Conservation (phyloP, 306 rosid species). For the Albizia julibrissin region DNA sequence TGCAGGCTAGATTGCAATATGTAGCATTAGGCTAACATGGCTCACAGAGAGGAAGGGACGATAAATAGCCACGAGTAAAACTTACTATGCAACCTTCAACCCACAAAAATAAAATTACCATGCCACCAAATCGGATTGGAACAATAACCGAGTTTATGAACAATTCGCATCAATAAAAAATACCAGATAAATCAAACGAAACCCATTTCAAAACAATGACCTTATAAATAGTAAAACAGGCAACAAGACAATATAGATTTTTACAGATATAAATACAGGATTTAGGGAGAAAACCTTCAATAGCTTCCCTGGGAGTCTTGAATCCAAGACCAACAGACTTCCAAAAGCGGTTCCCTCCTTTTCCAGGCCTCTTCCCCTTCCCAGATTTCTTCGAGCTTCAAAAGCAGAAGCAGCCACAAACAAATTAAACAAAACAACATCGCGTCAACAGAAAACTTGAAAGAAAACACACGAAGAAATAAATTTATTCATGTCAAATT, state of each 20-base stretch:
- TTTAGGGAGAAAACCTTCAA: constrained; percentile 49
- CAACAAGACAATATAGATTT: background rate
- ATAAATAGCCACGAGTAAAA: background rate
- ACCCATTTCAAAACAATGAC: background rate
- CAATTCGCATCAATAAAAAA: background rate
- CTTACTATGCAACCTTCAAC: background rate
- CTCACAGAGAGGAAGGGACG: background rate
- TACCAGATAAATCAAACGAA: background rate
- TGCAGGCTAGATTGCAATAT: background rate
- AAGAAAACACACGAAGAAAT: background rate
- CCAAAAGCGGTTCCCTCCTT: constrained; percentile 81
- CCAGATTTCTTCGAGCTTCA: constrained; percentile 70
- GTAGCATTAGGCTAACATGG: background rate
- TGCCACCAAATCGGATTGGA: background rate
- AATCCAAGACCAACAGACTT: constrained; percentile 81
- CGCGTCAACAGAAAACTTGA: background rate
- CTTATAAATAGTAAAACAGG: background rate
- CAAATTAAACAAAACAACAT: background rate
- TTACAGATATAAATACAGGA: background rate
- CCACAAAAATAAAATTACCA: background rate
- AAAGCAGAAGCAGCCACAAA: background rate
- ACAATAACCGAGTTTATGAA: background rate
- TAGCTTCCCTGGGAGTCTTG: constrained; percentile 89
- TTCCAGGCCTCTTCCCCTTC: constrained; percentile 86
- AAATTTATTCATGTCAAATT: background rate